These are phyloP conservation scores for Agaricus subrufescens DNA, from an alignment of 768 basidiomycete species.

Conservation along the genomic window DNA sequence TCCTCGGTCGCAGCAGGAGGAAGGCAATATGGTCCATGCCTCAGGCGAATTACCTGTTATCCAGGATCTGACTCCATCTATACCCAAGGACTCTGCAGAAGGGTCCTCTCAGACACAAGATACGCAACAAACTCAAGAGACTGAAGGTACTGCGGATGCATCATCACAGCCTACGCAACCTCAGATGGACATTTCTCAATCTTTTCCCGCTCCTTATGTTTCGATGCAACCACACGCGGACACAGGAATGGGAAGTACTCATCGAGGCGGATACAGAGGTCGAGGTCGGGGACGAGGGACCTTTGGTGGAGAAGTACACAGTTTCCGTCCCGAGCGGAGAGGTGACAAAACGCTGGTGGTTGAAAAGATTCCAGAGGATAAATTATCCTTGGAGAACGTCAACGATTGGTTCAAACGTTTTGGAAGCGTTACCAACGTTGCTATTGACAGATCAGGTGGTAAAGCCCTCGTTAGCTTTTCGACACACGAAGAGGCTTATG, in stretches of 20 bases:
- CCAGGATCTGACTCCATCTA: conserved; percentile 71
- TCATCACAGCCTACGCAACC: not conserved
- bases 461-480: conserved; percentile 89
- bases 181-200: conserved; percentile 2
- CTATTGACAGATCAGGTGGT: conserved; percentile 66
- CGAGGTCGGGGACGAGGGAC: conserved; percentile 45
- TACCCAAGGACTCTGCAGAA: conserved; percentile 25
- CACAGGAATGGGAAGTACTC: conserved; percentile 18
- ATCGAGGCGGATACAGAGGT: conserved; percentile 35
- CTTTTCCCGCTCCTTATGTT: conserved; percentile 7
- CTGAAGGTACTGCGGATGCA: conserved; percentile 3
- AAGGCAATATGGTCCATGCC: conserved; percentile 35
- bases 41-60: conserved; percentile 81
- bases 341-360: conserved; percentile 84
- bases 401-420: conserved; percentile 91
- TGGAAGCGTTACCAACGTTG: conserved; percentile 89
- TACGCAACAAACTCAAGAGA: conserved; percentile 13
- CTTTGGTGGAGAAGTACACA: conserved; percentile 62
- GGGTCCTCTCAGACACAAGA: conserved; percentile 17
- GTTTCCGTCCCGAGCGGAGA: conserved; percentile 61
- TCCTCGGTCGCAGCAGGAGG: conserved; percentile 51
- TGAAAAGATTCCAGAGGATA: conserved; percentile 88
- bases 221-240: conserved; percentile 26
- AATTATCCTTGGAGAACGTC: conserved; percentile 71
- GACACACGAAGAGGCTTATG: conserved; percentile 76